These are phyloP conservation scores for Rubia yunnanensis DNA, from an alignment of 257 asterid species.

Conservation along the genomic window DNA sequence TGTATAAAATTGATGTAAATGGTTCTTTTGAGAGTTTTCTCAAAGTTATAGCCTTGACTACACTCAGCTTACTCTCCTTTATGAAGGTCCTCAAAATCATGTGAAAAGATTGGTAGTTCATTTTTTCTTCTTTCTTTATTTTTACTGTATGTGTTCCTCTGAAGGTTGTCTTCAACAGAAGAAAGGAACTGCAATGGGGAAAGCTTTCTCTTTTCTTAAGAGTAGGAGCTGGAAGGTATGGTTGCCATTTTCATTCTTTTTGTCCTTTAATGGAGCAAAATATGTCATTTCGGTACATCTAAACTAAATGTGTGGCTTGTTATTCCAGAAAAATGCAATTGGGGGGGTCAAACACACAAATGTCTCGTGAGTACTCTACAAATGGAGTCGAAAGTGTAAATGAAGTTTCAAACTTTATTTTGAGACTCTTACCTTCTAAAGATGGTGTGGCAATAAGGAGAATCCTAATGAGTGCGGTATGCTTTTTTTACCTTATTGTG, in stretches of 20 bases:
- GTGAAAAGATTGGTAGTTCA: background rate
- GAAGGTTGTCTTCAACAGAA: constrained; percentile 78
- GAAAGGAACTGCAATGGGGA: constrained; percentile 83
- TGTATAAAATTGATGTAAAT: background rate
- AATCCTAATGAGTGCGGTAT: constrained; percentile 81
- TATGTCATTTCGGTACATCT: constrained; percentile 1
- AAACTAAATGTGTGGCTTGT: constrained; percentile 4
- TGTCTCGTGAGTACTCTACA: constrained; percentile 35
- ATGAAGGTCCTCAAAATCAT: background rate
- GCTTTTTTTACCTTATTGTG: constrained; percentile 15
- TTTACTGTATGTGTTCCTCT: constrained; percentile 11
- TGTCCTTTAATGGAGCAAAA: background rate
- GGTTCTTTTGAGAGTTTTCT: background rate
- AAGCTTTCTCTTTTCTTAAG: constrained; percentile 67
- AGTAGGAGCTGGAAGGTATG: constrained; percentile 71
- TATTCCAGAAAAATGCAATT: constrained; percentile 53
- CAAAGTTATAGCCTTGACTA: background rate
- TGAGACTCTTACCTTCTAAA: constrained; percentile 68
- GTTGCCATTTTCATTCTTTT: background rate
- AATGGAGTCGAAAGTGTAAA: constrained; percentile 36
- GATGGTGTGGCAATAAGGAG: constrained; percentile 78
- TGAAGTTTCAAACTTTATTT: constrained; percentile 55
- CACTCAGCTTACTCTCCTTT: background rate
- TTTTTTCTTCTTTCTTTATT: background rate
- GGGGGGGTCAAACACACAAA: constrained; percentile 32